Conservation (phyloP, 257 asterid species). For the Nicotiana noctiflora region DNA sequence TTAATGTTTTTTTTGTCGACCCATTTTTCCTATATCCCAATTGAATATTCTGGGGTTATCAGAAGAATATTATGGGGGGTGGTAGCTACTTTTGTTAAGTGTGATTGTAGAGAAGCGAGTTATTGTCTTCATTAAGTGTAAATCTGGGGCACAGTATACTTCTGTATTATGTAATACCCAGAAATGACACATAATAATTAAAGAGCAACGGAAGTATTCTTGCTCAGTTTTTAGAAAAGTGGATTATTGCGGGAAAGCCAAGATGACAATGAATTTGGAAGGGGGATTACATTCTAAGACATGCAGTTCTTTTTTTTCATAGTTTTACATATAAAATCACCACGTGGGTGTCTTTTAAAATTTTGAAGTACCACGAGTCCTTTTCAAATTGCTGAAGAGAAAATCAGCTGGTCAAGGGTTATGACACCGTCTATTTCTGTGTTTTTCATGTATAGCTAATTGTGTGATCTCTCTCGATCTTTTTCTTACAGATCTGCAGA, state of each 20-base stretch:
- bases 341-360: neutral
- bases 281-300: neutral
- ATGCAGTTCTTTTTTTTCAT: neutral
- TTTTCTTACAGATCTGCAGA: slow-evolving; percentile 59
- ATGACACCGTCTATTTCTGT: neutral
- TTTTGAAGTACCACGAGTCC: neutral
- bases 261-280: neutral
- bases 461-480: slow-evolving; percentile 11
- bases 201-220: neutral
- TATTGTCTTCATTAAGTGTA: neutral
- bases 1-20: neutral
- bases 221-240: neutral
- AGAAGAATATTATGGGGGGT: neutral
- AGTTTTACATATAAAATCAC: neutral
- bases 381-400: neutral
- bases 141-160: neutral
- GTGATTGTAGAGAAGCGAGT: neutral
- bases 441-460: neutral
- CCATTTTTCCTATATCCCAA: neutral
- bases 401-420: neutral
- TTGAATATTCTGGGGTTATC: neutral
- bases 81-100: neutral
- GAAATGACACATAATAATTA: neutral
- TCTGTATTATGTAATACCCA: neutral
- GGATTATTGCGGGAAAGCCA: neutral